Conservation (phyloP, 1,284 basidiomycete genomes). For the Cystobasidium pallidum region DNA sequence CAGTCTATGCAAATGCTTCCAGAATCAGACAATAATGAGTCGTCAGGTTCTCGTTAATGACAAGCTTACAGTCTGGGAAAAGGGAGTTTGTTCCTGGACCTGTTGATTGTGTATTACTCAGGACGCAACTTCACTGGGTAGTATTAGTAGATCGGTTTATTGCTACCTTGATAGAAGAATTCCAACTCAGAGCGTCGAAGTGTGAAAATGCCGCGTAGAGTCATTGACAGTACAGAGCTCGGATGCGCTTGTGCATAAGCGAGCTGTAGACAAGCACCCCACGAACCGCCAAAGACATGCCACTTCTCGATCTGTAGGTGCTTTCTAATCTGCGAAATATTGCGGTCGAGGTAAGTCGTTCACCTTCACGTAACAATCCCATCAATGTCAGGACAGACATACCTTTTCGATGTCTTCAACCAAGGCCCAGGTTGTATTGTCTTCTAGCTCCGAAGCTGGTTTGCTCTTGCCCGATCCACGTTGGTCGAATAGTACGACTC, state of each 20-base stretch:
- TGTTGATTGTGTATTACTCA: too few species aligned
- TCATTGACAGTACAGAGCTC: slow-evolving; percentile 73
- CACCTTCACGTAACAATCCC: too few species aligned
- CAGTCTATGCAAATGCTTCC: slow-evolving; percentile 57
- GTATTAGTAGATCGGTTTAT: too few species aligned
- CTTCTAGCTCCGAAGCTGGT: slow-evolving; percentile 76
- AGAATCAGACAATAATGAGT: too few species aligned
- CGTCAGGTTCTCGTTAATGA: neutral
- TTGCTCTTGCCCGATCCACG: slow-evolving; percentile 82
- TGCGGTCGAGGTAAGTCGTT: too few species aligned
- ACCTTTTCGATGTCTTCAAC: slow-evolving; percentile 86
- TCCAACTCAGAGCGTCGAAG: slow-evolving; percentile 73
- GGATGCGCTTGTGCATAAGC: slow-evolving; percentile 87
- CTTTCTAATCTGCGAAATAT: slow-evolving; percentile 13
- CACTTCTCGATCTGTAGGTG: slow-evolving; percentile 65
- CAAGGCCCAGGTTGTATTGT: slow-evolving; percentile 94
- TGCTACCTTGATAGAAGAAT: slow-evolving; percentile 88
- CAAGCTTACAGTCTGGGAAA: slow-evolving; percentile 67
- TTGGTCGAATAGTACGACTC: slow-evolving; percentile 72
- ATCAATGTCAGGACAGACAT: neutral
- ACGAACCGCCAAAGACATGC: slow-evolving; percentile 82
- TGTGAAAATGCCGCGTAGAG: slow-evolving; percentile 89
- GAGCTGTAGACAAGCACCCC: slow-evolving; percentile 88
- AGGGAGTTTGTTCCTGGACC: slow-evolving; percentile 58
- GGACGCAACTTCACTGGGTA: too few species aligned